phyloP scores from a whole-genome alignment of 768 basidiomycete species.

The Lactifluus pinguis region DNA sequence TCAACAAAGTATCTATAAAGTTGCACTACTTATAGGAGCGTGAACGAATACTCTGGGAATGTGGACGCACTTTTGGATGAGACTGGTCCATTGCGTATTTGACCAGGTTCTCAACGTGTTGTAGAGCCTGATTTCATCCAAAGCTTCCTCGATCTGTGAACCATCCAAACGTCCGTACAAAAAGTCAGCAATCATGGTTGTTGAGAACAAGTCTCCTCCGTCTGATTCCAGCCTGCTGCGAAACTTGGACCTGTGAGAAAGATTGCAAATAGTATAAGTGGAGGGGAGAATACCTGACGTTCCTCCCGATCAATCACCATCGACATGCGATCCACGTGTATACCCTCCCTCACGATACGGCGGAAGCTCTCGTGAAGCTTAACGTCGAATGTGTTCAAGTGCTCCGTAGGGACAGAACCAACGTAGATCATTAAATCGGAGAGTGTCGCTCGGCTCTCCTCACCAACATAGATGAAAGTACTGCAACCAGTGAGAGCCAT shows the following conservation, averaged over 20 bases:
- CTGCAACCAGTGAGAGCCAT: conserved; percentile 30
- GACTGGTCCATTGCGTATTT: conserved; percentile 61
- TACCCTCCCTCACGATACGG: conserved; percentile 60
- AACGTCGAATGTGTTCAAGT: conserved; percentile 62
- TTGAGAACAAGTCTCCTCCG: conserved; percentile 73
- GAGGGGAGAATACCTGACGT: conserved; percentile 49
- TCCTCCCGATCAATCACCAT: conserved; percentile 83
- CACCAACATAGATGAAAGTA: conserved; percentile 78
- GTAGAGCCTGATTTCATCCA: conserved; percentile 77
- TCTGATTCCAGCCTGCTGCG: conserved; percentile 77
- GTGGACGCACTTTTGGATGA: conserved; percentile 58
- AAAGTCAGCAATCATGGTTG: conserved; percentile 71
- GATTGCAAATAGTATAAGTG: not conserved
- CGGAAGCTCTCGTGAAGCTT: conserved; percentile 60
- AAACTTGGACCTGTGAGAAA: conserved; percentile 36
- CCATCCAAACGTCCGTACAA: conserved; percentile 81
- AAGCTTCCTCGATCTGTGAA: conserved; percentile 57
- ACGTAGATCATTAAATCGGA: conserved; percentile 70
- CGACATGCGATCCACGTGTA: conserved; percentile 86
- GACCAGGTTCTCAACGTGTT: conserved; percentile 60
- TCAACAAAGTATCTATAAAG: conserved; percentile 66
- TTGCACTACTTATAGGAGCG: not conserved
- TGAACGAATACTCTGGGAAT: not conserved
- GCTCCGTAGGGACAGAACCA: conserved; percentile 74
- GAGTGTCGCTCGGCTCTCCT: conserved; percentile 63